Evolutionary conservation across 2,329 filamentous ascomycete species (phyloP).

Genomic region (Exophiala aquamarina): DNA sequence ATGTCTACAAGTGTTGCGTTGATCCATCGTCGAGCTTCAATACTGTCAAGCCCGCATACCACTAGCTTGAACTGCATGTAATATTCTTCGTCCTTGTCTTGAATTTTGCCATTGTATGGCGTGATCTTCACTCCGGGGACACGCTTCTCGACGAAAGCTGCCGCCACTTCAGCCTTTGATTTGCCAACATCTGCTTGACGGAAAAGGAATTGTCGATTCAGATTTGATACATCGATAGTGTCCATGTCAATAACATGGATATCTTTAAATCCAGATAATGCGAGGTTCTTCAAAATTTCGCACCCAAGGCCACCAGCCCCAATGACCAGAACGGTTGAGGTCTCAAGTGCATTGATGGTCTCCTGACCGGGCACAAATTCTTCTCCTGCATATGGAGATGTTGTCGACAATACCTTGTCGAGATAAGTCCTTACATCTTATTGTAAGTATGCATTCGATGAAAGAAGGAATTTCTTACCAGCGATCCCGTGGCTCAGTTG

Average conservation of each 20-base stretch:
- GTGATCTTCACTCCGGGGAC: constrained; percentile 92
- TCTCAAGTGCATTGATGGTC: constrained; percentile 59
- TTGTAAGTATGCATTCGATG: background rate
- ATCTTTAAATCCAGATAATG: constrained; percentile 90
- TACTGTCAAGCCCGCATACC: constrained; percentile 92
- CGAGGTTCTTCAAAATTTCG: constrained; percentile 94
- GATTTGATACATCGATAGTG: constrained; percentile 96
- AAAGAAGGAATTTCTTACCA: constrained; percentile 28
- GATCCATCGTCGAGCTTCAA: constrained; percentile 98
- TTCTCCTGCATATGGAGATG: constrained; percentile 78
- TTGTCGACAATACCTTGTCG: constrained; percentile 72
- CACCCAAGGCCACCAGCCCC: constrained; percentile 93
- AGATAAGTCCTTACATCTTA: constrained; percentile 75
- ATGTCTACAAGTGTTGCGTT: constrained; percentile 90
- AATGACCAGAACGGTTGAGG: constrained; percentile 67
- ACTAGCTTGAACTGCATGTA: constrained; percentile 97
- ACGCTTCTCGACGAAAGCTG: constrained; percentile 83
- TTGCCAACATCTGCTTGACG: constrained; percentile 88
- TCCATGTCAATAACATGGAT: constrained; percentile 99
- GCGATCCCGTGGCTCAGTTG: constrained; percentile 22
- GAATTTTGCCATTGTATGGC: constrained; percentile 89
- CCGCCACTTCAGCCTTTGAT: constrained; percentile 89
- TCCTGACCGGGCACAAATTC: constrained; percentile 53
- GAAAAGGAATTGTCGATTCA: constrained; percentile 97
- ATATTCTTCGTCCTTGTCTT: constrained; percentile 94